Evolutionary conservation across 495 filamentous ascomycete species (phyloP), one percentile per base, ranked within the genome.

Genomic region (Penicillium robsamsonii): DNA sequence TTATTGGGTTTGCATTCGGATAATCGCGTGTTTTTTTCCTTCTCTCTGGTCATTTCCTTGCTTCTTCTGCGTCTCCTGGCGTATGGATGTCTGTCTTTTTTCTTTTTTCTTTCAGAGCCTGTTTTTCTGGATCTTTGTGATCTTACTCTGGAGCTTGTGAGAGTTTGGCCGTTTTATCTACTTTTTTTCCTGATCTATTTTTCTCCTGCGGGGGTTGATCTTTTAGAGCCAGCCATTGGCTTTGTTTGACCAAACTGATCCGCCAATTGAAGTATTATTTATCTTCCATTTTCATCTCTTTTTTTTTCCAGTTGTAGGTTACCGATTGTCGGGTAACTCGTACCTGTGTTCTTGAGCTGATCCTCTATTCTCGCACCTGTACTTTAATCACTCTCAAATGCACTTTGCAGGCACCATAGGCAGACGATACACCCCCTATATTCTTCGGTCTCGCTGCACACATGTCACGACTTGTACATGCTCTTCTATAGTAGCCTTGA

Each of bases 1-100:
- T 45, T 45, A 53, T 53, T 54, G 52, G 43, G 30, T 22, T 54
- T 56, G 54, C 54, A 50, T 56, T 27, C 29, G 45, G 33, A 56
- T 13, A 44, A 31, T 54, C 29, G 54, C 54, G 38, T 40, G 37
- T 38, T 42, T 56, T 41, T 50, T 41, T 27, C 38, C 38, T 18
- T 46, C 25, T 27, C 33, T n/a, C 7, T 2, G 27, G 17, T 46
- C 41, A n/a, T 56, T 31, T 50, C 17, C 41, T 54, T 13, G 31
- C 22, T 43, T 54, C 54, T 50, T 50, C 52, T 54, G 42, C 52
- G 52, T 54, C 22, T 20, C 42, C 38, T 30, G 50, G 31, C 52
- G 52, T 46, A 54, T 46, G 54, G 27, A 50, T 55, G 40, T 20
- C 54, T 42, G 20, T 50, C 40, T 50, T 50, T 49, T 33, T 40